Evolutionary conservation across 2,329 filamentous ascomycete species (phyloP).

Genomic region (Fusarium falciforme): DNA sequence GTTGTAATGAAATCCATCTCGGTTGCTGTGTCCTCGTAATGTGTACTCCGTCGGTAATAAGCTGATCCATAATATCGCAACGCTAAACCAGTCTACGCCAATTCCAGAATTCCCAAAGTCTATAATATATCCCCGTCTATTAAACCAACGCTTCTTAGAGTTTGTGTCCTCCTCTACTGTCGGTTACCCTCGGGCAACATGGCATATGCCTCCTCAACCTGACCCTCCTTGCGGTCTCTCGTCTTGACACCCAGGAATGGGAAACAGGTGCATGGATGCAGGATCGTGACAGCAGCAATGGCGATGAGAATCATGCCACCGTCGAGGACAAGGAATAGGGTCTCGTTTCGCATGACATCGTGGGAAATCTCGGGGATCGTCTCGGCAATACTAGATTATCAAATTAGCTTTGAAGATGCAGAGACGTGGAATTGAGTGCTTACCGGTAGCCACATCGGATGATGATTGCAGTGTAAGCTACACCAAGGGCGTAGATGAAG

Average conservation of each 20-base stretch:
- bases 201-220: neutral
- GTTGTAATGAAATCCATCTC: neutral
- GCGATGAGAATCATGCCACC: conserved; percentile 26
- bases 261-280: conserved; percentile 31
- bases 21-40: neutral
- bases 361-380: conserved; percentile 14
- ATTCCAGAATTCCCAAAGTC: neutral
- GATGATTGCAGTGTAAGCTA: conserved; percentile 29
- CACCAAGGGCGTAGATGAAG: conserved; percentile 26
- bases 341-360: conserved; percentile 29
- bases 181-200: neutral
- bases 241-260: conserved; percentile 21
- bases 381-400: conserved; percentile 19
- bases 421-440: rapidly evolving
- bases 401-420: neutral
- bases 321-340: conserved; percentile 30
- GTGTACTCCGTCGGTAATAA: neutral
- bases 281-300: conserved; percentile 12
- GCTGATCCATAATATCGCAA: neutral
- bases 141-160: neutral
- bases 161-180: neutral
- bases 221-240: neutral
- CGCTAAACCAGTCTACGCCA: neutral
- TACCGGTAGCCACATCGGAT: conserved; percentile 34
- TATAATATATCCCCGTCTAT: neutral